phyloP scores from a whole-genome alignment of 257 asterid species.

The Jaltomata sinuosa region DNA sequence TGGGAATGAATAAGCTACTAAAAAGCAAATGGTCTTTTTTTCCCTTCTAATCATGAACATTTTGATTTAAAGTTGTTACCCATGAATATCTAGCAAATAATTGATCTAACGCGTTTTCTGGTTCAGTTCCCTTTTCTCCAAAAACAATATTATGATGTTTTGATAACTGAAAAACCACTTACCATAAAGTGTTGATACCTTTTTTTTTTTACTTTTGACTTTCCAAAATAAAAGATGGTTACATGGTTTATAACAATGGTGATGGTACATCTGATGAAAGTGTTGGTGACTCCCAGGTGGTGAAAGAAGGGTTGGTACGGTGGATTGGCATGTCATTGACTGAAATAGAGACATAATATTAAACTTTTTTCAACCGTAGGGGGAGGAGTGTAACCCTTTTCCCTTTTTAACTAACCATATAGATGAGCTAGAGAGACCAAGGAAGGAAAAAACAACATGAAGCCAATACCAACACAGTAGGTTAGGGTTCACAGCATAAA shows the following conservation, averaged over 20 bases:
- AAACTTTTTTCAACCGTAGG: no score
- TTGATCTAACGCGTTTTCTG: not conserved
- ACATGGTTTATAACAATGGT: not conserved
- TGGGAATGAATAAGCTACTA: not conserved
- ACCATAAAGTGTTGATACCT: not conserved
- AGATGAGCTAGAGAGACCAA: not conserved
- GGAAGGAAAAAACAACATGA: not conserved
- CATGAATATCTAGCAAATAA: not conserved
- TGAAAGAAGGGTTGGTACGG: not conserved
- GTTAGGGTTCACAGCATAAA: slow-evolving; percentile 26
- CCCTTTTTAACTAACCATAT: not conserved
- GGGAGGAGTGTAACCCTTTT: not conserved
- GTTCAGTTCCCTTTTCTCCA: not conserved
- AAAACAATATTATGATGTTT: not conserved
- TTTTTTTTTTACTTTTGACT: not conserved
- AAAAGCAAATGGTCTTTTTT: not conserved
- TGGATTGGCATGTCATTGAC: not conserved
- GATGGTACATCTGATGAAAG: no score
- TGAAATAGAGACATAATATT: no score
- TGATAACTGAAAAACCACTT: not conserved
- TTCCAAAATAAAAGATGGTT: not conserved
- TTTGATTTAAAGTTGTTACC: not conserved
- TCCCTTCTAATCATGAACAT: not conserved
- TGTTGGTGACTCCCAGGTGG: no score
- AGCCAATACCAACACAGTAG: not conserved